Base-by-base conservation (phyloP, 805 yeast species). In the Saccharomycopsis fermentans region DNA sequence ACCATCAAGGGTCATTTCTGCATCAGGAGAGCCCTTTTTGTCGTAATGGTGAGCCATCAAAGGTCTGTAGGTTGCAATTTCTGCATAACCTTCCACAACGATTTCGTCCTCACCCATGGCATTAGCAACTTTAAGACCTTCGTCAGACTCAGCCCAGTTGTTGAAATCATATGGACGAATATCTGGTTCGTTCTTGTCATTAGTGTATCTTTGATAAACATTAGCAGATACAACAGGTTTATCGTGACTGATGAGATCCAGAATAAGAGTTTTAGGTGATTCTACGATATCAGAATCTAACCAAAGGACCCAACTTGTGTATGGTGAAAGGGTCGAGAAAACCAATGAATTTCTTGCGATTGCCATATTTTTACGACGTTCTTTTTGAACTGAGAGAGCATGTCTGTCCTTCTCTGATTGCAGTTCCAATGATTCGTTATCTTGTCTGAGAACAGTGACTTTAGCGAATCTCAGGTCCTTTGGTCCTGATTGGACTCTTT, bases 281-380 rank as follows among this genome's bases (percentile, higher is more conserved):
- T 94, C 99, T 36, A 91, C 80, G 51, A 94, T 85, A 72, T 94
- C 99, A 2, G 96, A 85, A 71, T 94, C 99, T 64, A 94, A 75
- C 99, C 99, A 94, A 55, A 94, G 74, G 19, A 92, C 87, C 99
- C 99, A 94, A 24, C 95, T 82, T 1, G 96, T 90, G 65, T 86
- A 81, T 21, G 97, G 96, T 3, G 90, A 87, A 53, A 94, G 74
- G 1, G 97, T 83, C 9, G 97, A 87, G 73, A 90, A 90, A 54
- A 94, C 77, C 59, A 94, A 75, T 43, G 96, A 90, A 75, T 94
- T 94, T 69, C 99, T 79, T 2, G 98, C 97, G 63, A 90, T 75
- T 1, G 97, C 96, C 98, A 94, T 92, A 67, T 84, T 83, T 4
- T 87, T 71, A 65, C 99, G 82, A 70, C 99, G 81, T 66, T 87